A percentile compares a stretch with the other conserved stretches of the same genome.
Conservation (phyloP, 2,329 filamentous ascomycete species). For the Hysterium pulicare region DNA sequence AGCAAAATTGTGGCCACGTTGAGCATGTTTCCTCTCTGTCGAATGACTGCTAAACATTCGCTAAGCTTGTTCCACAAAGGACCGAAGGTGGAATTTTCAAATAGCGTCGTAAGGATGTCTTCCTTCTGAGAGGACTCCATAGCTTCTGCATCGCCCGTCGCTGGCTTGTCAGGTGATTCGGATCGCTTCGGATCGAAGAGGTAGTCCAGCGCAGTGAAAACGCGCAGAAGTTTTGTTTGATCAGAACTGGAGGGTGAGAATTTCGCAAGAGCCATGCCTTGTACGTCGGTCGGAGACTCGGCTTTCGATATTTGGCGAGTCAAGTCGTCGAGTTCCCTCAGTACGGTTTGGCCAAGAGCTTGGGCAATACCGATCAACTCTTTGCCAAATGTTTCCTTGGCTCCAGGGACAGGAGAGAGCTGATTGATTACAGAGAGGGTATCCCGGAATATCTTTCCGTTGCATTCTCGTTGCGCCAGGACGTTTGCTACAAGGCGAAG, state of each 20-base stretch:
- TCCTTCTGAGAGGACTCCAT: constrained; percentile 66
- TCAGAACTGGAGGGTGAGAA: constrained; percentile 96
- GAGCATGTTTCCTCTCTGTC: constrained; percentile 89
- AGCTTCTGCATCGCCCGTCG: constrained; percentile 43
- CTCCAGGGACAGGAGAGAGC: constrained; percentile 84
- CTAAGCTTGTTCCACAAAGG: constrained; percentile 91
- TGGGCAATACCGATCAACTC: constrained; percentile 88
- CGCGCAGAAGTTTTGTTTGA: constrained; percentile 89
- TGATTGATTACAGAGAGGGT: constrained; percentile 99
- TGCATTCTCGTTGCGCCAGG: constrained; percentile 92
- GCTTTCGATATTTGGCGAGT: constrained; percentile 83
- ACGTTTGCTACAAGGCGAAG: constrained; percentile 94
- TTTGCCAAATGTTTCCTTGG: constrained; percentile 86
- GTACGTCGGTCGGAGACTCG: constrained; percentile 86
- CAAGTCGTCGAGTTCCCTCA: constrained; percentile 79
- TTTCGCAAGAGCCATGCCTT: constrained; percentile 88
- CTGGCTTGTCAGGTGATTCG: constrained; percentile 50
- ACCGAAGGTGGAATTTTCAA: constrained; percentile 86
- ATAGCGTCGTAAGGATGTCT: constrained; percentile 80
- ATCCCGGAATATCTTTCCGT: constrained; percentile 95
- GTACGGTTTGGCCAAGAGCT: constrained; percentile 76
- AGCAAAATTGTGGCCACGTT: constrained; percentile 95
- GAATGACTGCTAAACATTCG: constrained; percentile 81
- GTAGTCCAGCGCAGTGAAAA: constrained; percentile 91
- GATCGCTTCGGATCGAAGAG: constrained; percentile 80